These are phyloP conservation scores for Gloeopeniophorella convolvens DNA, from an alignment of 768 basidiomycete genomes.

Conservation along the genomic window DNA sequence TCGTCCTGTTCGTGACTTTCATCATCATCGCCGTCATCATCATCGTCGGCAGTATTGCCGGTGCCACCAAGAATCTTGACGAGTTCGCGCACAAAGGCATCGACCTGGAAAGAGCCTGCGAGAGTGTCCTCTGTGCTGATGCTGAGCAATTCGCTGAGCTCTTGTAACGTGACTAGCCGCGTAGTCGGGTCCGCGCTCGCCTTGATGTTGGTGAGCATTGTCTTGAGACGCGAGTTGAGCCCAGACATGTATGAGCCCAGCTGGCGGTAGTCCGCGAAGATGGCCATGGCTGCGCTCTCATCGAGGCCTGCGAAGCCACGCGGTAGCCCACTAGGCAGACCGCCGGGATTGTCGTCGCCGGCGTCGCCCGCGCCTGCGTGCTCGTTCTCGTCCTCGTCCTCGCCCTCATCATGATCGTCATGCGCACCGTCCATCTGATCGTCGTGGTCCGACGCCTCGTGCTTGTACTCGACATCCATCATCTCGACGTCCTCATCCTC, in stretches of 20 bases:
- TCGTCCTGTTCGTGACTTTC: conserved; percentile 61
- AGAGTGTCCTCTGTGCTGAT: conserved; percentile 98
- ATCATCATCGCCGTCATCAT: conserved; percentile 61
- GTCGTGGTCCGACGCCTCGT: conserved; percentile 39
- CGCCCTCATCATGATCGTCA: conserved; percentile 43
- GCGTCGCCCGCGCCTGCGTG: conserved; percentile 32
- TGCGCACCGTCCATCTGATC: conserved; percentile 40
- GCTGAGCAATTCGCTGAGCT: conserved; percentile 88
- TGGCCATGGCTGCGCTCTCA: conserved; percentile 68
- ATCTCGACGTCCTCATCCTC: conserved; percentile 75
- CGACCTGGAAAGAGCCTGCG: conserved; percentile 92
- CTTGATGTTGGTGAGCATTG: conserved; percentile 86
- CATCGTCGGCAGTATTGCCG: conserved; percentile 64
- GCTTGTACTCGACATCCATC: conserved; percentile 57
- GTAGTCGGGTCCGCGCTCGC: conserved; percentile 76
- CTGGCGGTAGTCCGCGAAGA: conserved; percentile 82
- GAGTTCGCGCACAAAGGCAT: conserved; percentile 86
- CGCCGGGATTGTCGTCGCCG: conserved; percentile 28
- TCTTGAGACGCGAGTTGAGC: conserved; percentile 81
- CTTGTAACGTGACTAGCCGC: conserved; percentile 85
- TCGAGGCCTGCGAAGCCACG: conserved; percentile 36
- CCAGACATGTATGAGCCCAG: conserved; percentile 92
- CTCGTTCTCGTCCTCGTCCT: conserved; percentile 42
- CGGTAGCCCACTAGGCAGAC: too few relatives aligned
- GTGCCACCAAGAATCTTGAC: conserved; percentile 85